Conservation (phyloP, 306 rosid genomes). For the Cicer judaicum region DNA sequence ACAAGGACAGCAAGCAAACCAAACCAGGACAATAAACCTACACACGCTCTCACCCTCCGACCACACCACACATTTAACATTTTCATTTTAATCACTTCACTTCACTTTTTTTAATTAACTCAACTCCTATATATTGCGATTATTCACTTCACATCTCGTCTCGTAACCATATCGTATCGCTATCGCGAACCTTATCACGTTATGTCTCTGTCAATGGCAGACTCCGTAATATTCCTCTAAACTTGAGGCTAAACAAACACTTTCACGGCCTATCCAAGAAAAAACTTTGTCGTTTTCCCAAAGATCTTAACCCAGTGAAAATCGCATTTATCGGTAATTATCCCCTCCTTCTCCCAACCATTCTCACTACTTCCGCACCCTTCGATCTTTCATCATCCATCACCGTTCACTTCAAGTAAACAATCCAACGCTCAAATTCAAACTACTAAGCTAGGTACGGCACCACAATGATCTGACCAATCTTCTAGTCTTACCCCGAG, state of each 20-base stretch:
- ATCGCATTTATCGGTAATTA: slow-evolving; percentile 34
- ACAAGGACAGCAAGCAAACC: not conserved
- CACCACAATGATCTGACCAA: not conserved
- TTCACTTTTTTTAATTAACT: not conserved
- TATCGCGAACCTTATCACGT: slow-evolving; percentile 57
- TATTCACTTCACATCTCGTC: slow-evolving; percentile 20
- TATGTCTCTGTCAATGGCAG: slow-evolving; percentile 60
- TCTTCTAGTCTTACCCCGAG: slow-evolving; percentile 11
- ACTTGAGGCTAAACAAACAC: slow-evolving; percentile 42
- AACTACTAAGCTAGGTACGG: no score
- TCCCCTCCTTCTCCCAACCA: slow-evolving; percentile 26
- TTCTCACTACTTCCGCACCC: slow-evolving; percentile 6
- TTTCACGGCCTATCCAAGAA: slow-evolving; percentile 26
- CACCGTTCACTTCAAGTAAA: not conserved
- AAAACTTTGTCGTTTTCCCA: slow-evolving; percentile 59
- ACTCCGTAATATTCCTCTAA: slow-evolving; percentile 41
- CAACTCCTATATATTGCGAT: not conserved
- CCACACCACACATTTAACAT: no score
- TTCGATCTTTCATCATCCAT: slow-evolving; percentile 8
- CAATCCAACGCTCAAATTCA: not conserved
- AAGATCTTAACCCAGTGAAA: slow-evolving; percentile 52
- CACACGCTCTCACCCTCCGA: not conserved
- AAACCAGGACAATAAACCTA: not conserved
- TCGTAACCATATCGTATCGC: not conserved
- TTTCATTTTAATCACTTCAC: not conserved